Conservation (phyloP, 1,284 basidiomycete genomes). For the Anthracocystis walkeri region DNA sequence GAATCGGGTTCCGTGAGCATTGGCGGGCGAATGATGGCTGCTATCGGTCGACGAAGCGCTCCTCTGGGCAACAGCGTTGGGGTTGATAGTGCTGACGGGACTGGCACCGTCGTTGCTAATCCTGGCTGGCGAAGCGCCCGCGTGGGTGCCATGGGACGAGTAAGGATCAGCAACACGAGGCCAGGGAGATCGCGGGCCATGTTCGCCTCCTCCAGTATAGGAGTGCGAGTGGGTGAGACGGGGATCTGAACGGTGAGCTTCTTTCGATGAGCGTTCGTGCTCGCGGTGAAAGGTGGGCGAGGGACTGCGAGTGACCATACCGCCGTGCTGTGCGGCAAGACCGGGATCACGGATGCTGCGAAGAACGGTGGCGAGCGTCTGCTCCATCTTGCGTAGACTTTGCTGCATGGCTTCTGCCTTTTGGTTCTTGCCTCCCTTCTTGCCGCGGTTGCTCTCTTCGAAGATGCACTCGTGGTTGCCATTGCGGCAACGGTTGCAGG, state of each 20-base stretch:
- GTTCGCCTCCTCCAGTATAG: constrained; percentile 23
- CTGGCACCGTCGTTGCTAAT: constrained; percentile 36
- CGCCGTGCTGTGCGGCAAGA: constrained; percentile 46
- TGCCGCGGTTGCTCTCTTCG: constrained; percentile 67
- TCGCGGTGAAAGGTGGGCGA: constrained; percentile 31
- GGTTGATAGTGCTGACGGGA: constrained; percentile 49
- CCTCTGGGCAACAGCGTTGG: constrained; percentile 41
- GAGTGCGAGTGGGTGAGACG: constrained; percentile 37
- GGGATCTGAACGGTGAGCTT: constrained; percentile 24
- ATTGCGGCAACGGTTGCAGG: constrained; percentile 77
- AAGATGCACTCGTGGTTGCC: constrained; percentile 67
- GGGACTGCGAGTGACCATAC: constrained; percentile 53
- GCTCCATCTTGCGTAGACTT: constrained; percentile 67
- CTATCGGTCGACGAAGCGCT: constrained; percentile 46
- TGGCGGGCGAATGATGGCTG: constrained; percentile 33
- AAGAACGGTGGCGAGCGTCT: constrained; percentile 62
- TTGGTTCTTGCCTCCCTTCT: constrained; percentile 66
- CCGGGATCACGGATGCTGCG: constrained; percentile 62
- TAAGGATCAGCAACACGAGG: constrained; percentile 27
- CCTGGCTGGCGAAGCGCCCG: constrained; percentile 30
- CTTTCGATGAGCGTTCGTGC: constrained; percentile 9
- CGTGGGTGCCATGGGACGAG: constrained; percentile 17
- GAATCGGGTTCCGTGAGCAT: constrained; percentile 40
- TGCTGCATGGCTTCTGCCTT: constrained; percentile 65
- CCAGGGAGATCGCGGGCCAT: constrained; percentile 43